phyloP scores from a whole-genome alignment of 2,329 filamentous ascomycete species.

The Sporothrix humicola region DNA sequence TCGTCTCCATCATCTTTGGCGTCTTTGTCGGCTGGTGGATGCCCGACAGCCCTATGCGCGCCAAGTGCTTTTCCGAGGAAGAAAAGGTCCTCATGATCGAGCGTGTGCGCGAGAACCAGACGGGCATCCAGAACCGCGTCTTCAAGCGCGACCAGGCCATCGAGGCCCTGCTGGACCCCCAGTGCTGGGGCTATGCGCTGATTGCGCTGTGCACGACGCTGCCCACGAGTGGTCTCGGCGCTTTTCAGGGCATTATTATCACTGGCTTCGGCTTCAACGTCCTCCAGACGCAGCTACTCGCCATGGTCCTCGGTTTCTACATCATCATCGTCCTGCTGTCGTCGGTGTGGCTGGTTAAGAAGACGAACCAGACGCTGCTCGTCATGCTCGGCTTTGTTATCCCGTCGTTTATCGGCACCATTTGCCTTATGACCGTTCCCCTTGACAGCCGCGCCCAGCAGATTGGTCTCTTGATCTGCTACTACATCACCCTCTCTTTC shows the following conservation, averaged over 20 bases:
- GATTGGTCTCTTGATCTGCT: slow-evolving; percentile 71
- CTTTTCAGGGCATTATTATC: slow-evolving; percentile 77
- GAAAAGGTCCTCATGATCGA: slow-evolving; percentile 69
- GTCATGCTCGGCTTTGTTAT: slow-evolving; percentile 70
- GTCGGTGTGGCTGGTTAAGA: slow-evolving; percentile 70
- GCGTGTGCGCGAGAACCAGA: slow-evolving; percentile 65
- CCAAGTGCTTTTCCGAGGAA: slow-evolving; percentile 69
- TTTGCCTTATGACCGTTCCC: slow-evolving; percentile 71
- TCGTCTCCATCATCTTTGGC: slow-evolving; percentile 67
- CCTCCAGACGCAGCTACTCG: slow-evolving; percentile 72
- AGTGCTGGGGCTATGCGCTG: slow-evolving; percentile 67
- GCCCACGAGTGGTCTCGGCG: slow-evolving; percentile 73
- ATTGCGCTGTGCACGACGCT: slow-evolving; percentile 73
- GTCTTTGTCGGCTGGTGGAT: slow-evolving; percentile 68
- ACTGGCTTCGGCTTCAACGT: slow-evolving; percentile 68
- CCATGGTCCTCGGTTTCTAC: slow-evolving; percentile 76
- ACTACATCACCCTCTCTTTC: slow-evolving; percentile 78
- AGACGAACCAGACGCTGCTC: slow-evolving; percentile 69
- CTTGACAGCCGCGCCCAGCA: slow-evolving; percentile 63
- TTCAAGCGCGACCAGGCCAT: slow-evolving; percentile 55
- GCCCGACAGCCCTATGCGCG: slow-evolving; percentile 73
- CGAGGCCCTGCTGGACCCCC: slow-evolving; percentile 66
- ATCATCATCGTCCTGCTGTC: slow-evolving; percentile 73
- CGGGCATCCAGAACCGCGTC: slow-evolving; percentile 61
- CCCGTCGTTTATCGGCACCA: slow-evolving; percentile 74